Base-by-base conservation (phyloP, 352 stramenopile genomes). In the Plasmopara halstedii region DNA sequence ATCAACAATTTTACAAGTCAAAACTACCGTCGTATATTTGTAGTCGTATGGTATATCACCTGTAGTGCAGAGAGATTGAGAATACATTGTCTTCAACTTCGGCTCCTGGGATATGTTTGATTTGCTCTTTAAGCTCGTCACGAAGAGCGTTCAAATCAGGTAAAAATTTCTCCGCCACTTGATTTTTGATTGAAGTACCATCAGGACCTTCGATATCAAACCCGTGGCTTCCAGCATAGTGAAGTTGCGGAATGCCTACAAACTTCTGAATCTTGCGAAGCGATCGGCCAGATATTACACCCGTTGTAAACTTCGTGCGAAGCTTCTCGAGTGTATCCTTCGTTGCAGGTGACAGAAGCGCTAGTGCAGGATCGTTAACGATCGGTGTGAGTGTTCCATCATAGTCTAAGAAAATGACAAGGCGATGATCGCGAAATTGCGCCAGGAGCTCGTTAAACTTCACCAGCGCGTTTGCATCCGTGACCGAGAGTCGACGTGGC, bases 21-120 rank as follows among this genome's bases (percentile, higher is more conserved):
- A 6, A 11, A 31, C 11, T 31, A 33, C 5, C 6, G n/a, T n/a
- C n/a, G n/a, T n/a, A n/a, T n/a, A n/a, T n/a, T n/a, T n/a, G n/a
- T n/a, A n/a, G n/a, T n/a, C n/a, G n/a, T n/a, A n/a, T n/a, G n/a
- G n/a, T n/a, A n/a, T n/a, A n/a, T 19, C 66, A 95, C 68, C 85
- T 56, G 48, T 94, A 96, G 51, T 96, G 85, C 31, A 96, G 55
- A 43, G 85, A 95, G 26, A 96, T 67, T 1, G 79, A 92, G 41
- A 89, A 96, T 2, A 92, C 60, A 52, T 96, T 96, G 58, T 95
- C 83, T 52, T 96, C 85, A 17, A 96, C 80, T 42, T 83, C 62
- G 1, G 83, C 76, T n/a, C 76, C 70, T 8, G 62, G 46, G 22
- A 91, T 70, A 9, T 53, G 58, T 22, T 63, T 57, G 27, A 87